A percentile compares a stretch with the other conserved stretches of the same genome.
Evolutionary conservation across 192 early-diverging fungal species (phyloP).

Genomic region (Phlyctochytrium bullatum): DNA sequence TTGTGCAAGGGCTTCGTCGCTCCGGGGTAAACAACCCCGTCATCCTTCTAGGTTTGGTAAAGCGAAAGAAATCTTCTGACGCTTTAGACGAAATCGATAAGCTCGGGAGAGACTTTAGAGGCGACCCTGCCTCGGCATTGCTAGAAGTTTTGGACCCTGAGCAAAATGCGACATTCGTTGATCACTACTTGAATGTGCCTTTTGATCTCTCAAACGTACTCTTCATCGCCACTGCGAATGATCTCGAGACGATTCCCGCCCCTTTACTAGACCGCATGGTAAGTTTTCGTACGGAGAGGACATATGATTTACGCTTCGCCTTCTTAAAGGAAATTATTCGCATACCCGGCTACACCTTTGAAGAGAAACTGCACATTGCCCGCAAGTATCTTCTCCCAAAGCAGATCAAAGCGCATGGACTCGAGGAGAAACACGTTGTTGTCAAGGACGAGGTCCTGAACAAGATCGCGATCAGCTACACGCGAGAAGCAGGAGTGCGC

Average conservation of each 20-base stretch:
- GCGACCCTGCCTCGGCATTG: constrained; percentile 78
- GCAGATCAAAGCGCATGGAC: constrained; percentile 67
- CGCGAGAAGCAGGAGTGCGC: constrained; percentile 79
- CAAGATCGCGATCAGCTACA: constrained; percentile 68
- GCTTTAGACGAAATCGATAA: constrained; percentile 92
- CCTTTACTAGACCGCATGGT: constrained; percentile 82
- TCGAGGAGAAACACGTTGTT: constrained; percentile 32
- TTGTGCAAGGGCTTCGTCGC: constrained; percentile 70
- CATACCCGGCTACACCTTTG: constrained; percentile 77
- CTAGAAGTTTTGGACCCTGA: constrained; percentile 85
- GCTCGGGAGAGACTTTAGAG: constrained; percentile 62
- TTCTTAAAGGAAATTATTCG: constrained; percentile 59
- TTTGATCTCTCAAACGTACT: constrained; percentile 64
- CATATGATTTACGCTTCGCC: no score
- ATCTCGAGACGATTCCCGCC: constrained; percentile 69
- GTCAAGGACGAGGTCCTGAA: constrained; percentile 56
- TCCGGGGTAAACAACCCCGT: constrained; percentile 77
- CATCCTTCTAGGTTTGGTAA: constrained; percentile 68
- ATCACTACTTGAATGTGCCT: constrained; percentile 76
- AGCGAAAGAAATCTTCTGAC: constrained; percentile 41
- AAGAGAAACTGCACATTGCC: constrained; percentile 80
- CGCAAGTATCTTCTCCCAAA: constrained; percentile 72
- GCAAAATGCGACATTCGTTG: constrained; percentile 77
- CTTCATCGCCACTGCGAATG: constrained; percentile 85
- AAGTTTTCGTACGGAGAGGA: no score